Evolutionary conservation across 371 early-diverging fungal species (phyloP).

Genomic region (Rhizopus arrhizus): DNA sequence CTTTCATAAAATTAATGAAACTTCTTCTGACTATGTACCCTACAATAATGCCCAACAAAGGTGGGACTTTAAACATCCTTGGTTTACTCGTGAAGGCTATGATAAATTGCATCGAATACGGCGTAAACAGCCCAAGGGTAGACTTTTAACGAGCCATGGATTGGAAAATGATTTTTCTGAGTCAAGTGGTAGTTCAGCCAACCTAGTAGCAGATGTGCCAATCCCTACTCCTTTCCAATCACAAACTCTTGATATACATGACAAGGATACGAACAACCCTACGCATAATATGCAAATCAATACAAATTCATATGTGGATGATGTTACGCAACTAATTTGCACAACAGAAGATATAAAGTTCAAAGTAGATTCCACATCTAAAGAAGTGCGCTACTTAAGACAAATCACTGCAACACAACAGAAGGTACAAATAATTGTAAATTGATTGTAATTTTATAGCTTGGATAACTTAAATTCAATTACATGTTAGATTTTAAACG

Average conservation of each 20-base stretch:
- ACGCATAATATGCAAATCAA: background rate
- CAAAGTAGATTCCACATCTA: conserved; percentile 18
- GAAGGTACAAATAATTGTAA: conserved; percentile 11
- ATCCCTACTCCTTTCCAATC: background rate
- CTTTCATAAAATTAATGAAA: conserved; percentile 31
- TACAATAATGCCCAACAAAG: conserved; percentile 13
- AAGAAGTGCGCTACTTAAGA: conserved; percentile 18
- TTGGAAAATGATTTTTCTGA: background rate
- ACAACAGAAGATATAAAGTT: conserved; percentile 12
- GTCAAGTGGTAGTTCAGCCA: background rate
- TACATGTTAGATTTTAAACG: conserved; percentile 16
- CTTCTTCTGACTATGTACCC: background rate
- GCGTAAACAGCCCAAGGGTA: conserved; percentile 22
- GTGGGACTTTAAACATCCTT: conserved; percentile 31
- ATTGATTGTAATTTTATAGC: background rate
- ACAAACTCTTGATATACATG: background rate
- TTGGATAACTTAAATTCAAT: background rate
- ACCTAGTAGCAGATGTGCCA: background rate
- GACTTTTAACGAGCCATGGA: background rate
- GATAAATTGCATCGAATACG: conserved; percentile 23
- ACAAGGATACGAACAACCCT: background rate
- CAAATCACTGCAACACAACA: conserved; percentile 16
- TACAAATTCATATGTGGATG: background rate
- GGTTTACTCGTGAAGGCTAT: conserved; percentile 15
- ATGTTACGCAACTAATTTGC: conserved; percentile 5